A percentile compares a stretch with the other conserved stretches of the same genome.
These are phyloP conservation scores for Entonaema liquescens DNA, from an alignment of 495 filamentous ascomycete species.

Conservation along the genomic window DNA sequence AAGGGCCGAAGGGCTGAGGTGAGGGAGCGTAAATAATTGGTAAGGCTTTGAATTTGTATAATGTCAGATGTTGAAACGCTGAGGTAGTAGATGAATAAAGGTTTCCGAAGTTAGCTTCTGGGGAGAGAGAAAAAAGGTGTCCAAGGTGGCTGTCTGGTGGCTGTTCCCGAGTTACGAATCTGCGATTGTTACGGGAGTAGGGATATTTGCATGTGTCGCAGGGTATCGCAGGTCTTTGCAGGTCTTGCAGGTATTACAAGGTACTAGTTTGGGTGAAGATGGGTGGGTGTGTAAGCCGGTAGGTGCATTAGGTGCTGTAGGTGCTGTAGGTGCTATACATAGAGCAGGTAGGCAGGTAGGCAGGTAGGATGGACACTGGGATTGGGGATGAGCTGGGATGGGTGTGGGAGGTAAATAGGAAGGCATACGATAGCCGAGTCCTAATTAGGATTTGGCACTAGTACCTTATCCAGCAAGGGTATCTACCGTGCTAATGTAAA, in stretches of 20 bases:
- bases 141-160: neutral
- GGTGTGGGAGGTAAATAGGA: neutral
- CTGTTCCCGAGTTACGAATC: conserved; percentile 22
- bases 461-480: neutral
- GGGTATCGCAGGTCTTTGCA: neutral
- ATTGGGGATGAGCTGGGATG: neutral
- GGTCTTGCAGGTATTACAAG: neutral
- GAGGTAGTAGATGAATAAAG: neutral
- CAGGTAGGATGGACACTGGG: neutral
- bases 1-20: neutral
- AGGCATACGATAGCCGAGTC: conserved; percentile 3
- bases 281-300: neutral
- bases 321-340: neutral
- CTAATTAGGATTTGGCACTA: conserved; percentile 24
- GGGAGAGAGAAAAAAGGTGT: conserved; percentile 9
- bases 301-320: neutral
- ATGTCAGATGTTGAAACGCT: conserved; percentile 10
- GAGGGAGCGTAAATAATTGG: conserved; percentile 7
- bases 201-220: neutral
- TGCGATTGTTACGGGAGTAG: conserved; percentile 3
- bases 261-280: neutral
- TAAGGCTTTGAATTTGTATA: conserved; percentile 2
- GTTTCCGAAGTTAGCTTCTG: neutral
- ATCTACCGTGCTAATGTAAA: neutral
- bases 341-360: neutral